Conservation (phyloP, 495 filamentous ascomycete genomes). For the Jackrogersella minutella region DNA sequence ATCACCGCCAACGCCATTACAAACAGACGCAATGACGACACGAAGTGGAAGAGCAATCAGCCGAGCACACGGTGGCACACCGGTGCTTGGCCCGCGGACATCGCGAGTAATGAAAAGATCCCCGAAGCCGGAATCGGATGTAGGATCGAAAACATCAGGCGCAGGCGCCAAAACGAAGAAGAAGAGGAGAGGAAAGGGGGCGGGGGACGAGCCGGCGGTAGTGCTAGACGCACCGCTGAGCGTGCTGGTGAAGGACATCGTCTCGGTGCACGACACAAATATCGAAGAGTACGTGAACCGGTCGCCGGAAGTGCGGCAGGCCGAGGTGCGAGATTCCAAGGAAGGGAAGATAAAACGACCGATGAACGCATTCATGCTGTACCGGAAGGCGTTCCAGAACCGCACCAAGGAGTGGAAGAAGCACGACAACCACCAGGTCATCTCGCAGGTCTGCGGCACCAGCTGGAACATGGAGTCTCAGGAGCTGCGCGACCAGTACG, state of each 20-base stretch:
- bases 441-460: slow-evolving; percentile 81
- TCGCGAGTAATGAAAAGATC: slow-evolving; percentile 49
- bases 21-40: slow-evolving; percentile 51
- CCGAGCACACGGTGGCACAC: slow-evolving; percentile 25
- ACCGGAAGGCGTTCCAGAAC: slow-evolving; percentile 90
- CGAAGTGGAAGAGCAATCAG: slow-evolving; percentile 57
- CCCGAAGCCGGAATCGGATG: slow-evolving; percentile 37
- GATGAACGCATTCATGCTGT: slow-evolving; percentile 99
- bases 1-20: slow-evolving; percentile 58
- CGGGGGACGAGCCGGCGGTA: slow-evolving; percentile 56
- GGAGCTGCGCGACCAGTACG: slow-evolving; percentile 78
- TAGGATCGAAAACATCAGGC: background rate
- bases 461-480: slow-evolving; percentile 86
- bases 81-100: slow-evolving; percentile 24
- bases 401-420: slow-evolving; percentile 81
- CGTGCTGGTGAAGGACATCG: slow-evolving; percentile 69
- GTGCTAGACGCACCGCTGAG: slow-evolving; percentile 76
- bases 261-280: slow-evolving; percentile 71
- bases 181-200: slow-evolving; percentile 61
- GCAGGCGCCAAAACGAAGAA: slow-evolving; percentile 49
- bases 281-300: slow-evolving; percentile 86
- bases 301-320: slow-evolving; percentile 66
- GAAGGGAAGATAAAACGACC: slow-evolving; percentile 87
- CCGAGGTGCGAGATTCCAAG: slow-evolving; percentile 71
- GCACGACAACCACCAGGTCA: slow-evolving; percentile 93